Conservation (phyloP, 148 eudicot genomes). For the Rhododendron vialii region DNA sequence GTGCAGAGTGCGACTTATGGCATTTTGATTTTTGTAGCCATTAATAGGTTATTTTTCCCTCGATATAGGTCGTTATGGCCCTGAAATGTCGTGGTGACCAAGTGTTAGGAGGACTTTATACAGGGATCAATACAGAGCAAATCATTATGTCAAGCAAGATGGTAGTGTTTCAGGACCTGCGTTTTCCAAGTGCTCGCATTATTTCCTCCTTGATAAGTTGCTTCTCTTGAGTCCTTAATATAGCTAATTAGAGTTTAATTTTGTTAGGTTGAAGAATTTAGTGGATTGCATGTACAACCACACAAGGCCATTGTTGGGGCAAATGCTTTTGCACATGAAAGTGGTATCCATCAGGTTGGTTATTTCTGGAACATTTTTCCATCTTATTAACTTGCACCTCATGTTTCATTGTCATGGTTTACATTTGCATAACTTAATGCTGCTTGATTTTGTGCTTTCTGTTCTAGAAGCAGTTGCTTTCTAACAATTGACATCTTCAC, state of each 20-base stretch:
- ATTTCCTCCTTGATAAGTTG: neutral
- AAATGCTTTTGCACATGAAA: constrained; percentile 64
- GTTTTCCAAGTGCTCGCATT: neutral
- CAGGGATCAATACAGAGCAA: constrained; percentile 51
- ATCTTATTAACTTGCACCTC: neutral
- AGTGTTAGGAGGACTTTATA: constrained; percentile 43
- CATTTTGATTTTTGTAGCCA: neutral
- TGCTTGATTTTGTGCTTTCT: constrained; percentile 1
- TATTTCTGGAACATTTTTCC: neutral
- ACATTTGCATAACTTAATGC: neutral
- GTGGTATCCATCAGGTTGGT: constrained; percentile 63
- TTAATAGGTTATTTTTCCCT: neutral
- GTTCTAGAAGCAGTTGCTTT: neutral
- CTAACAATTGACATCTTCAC: neutral
- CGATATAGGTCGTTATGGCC: constrained; percentile 58
- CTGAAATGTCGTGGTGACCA: constrained; percentile 52
- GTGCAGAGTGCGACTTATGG: neutral
- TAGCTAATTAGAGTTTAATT: neutral
- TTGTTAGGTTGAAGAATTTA: constrained; percentile 49
- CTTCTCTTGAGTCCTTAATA: neutral
- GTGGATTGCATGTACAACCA: constrained; percentile 50
- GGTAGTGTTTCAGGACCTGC: constrained; percentile 24
- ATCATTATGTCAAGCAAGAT: constrained; percentile 59
- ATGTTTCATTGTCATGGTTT: neutral
- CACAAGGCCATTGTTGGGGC: constrained; percentile 68